Base-by-base conservation (phyloP, 2,329 filamentous ascomycete genomes). In the Fusarium nygamai region DNA sequence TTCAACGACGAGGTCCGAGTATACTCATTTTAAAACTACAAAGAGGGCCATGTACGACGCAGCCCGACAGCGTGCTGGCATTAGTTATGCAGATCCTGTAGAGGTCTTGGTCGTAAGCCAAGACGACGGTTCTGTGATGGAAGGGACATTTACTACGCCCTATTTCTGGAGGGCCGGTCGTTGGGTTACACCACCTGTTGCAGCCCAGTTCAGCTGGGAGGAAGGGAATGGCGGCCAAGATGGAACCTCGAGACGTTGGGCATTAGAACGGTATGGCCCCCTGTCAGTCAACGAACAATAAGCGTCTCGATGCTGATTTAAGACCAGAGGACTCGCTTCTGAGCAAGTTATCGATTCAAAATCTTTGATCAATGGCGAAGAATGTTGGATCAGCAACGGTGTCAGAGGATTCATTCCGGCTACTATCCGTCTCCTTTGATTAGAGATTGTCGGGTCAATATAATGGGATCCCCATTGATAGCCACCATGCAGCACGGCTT, bases 331-430 rank as follows among this genome's bases (percentile, higher is more conserved):
- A 1, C 83, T 96, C 50, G 95, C 89, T 61, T 85, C 87, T 36
- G 93, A 97, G 79, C 88, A 91, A 71, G 82, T 84, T 7, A 85
- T 98, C 22, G 81, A 81, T n/a, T 85, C 85, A 5, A 83, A 87
- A 19, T 91, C 91, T 12, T 81, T 98, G 19, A 80, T 86, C 8
- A 86, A 94, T 72, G 93, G 92, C 2, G 95, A 98, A 81, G 87
- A 92, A 61, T 93, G 95, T 71, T 97, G 94, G 93, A 84, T 98
- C 61, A 98, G 95, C 81, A 98, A 96, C 81, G 95, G 93, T 0
- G 92, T 96, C 4, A 89, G 93, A 73, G 96, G 96, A 0, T 98
- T 97, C 75, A 85, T 91, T 19, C 84, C 81, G 65, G 89, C 88
- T 1, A 84, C 74, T 46, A 73, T 88, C 39, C 75, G 69, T 24